Evolutionary conservation across 164 flowering plant genomes (phyloP).

Genomic region (Magnolia kwangsiensis): DNA sequence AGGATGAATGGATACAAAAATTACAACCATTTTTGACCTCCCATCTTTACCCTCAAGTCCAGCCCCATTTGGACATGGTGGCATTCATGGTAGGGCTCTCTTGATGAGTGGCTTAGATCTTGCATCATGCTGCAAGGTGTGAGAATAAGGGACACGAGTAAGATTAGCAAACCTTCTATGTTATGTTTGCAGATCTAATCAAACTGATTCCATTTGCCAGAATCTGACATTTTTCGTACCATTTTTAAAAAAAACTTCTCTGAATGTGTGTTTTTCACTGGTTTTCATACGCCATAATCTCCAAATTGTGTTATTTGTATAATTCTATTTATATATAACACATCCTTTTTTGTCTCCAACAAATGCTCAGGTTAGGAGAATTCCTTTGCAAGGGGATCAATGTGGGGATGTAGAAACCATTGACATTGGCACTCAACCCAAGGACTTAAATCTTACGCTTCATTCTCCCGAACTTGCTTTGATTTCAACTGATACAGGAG

Average conservation of each 20-base stretch:
- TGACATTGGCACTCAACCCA: slow-evolving; percentile 85
- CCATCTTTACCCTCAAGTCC: neutral
- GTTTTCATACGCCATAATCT: neutral
- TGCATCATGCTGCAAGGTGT: neutral
- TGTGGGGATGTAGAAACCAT: slow-evolving; percentile 64
- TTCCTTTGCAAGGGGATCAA: slow-evolving; percentile 57
- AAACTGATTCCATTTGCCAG: neutral
- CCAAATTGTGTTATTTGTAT: neutral
- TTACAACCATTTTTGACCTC: neutral
- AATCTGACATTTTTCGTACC: no score
- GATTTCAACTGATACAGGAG: slow-evolving; percentile 75
- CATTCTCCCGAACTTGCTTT: slow-evolving; percentile 60
- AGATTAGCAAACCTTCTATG: neutral
- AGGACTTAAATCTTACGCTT: slow-evolving; percentile 71
- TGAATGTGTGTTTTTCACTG: neutral
- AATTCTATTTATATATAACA: neutral
- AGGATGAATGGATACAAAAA: neutral
- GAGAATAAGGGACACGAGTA: neutral
- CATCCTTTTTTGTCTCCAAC: neutral
- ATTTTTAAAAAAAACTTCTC: no score
- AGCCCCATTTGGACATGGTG: no score
- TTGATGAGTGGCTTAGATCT: neutral
- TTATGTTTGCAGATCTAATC: neutral
- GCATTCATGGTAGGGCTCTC: neutral
- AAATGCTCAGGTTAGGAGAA: slow-evolving; percentile 59